phyloP scores from a whole-genome alignment of 441 rosid species.

The Gossypium aridum region DNA sequence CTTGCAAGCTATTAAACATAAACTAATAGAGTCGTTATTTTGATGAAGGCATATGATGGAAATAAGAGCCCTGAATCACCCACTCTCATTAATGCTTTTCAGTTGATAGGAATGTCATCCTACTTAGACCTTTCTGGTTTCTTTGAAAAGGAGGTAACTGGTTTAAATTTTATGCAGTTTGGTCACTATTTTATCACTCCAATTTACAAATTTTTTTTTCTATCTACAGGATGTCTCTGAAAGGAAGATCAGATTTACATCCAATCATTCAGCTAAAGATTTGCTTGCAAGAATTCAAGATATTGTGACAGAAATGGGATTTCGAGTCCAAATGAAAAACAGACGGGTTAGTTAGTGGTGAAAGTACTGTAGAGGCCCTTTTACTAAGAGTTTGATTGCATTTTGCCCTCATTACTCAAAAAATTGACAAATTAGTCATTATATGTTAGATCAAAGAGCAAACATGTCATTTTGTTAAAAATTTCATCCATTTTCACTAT shows the following conservation, averaged over 20 bases:
- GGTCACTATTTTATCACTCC: background rate
- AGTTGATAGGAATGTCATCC: conserved; percentile 96
- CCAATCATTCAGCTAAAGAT: conserved; percentile 65
- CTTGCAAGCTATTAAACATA: background rate
- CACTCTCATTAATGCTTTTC: conserved; percentile 71
- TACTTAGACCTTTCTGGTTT: conserved; percentile 94
- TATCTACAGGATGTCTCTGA: conserved; percentile 64
- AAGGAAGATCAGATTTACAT: conserved; percentile 91
- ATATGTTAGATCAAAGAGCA: no score
- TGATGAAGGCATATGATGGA: conserved; percentile 9
- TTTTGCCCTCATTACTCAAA: fast-evolving
- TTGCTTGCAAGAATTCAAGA: conserved; percentile 72
- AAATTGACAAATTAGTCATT: no score
- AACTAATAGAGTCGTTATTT: conserved; percentile 12
- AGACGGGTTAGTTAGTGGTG: conserved; percentile 45
- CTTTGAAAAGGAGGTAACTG: conserved; percentile 84
- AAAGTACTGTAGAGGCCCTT: no score
- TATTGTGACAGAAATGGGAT: conserved; percentile 77
- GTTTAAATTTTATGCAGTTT: background rate
- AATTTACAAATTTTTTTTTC: background rate
- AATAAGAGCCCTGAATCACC: conserved; percentile 49
- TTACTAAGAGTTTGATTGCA: no score
- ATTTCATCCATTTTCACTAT: no score
- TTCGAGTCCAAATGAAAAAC: conserved; percentile 73
- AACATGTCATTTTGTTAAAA: no score